A percentile compares a stretch with the other conserved stretches of the same genome.
Conservation (phyloP, 2,329 filamentous ascomycete genomes). For the Aspergillus oerlinghausenensis region DNA sequence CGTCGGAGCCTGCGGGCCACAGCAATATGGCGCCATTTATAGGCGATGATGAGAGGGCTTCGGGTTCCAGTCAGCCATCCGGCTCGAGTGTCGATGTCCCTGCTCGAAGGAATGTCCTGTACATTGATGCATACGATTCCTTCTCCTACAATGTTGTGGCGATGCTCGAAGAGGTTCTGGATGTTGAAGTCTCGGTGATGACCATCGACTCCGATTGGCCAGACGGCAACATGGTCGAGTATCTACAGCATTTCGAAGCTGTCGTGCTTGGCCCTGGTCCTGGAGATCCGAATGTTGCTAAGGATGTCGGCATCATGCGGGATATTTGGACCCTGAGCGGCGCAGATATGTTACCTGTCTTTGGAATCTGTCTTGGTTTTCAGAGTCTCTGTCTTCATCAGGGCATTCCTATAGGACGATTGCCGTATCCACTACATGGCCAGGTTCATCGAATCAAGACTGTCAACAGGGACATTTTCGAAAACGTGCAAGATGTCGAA, state of each 20-base stretch:
- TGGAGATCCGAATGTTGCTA: conserved; percentile 65
- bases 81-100: not conserved
- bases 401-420: conserved; percentile 61
- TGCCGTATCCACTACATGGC: conserved; percentile 74
- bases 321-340: conserved; percentile 66
- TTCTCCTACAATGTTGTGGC: conserved; percentile 94
- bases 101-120: conserved; percentile 57
- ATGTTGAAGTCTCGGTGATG: conserved; percentile 64
- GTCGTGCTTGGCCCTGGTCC: conserved; percentile 89
- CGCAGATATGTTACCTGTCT: conserved; percentile 62
- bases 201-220: conserved; percentile 59
- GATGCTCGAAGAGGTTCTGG: conserved; percentile 66
- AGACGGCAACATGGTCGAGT: conserved; percentile 43
- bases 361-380: conserved; percentile 87
- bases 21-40: conserved; percentile 27
- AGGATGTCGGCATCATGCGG: conserved; percentile 79
- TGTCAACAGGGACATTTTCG: conserved; percentile 60
- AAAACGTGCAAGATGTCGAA: conserved; percentile 53
- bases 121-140: conserved; percentile 93
- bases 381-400: conserved; percentile 71
- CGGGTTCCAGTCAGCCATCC: conserved; percentile 1
- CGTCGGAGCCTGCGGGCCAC: not conserved
- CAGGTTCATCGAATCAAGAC: conserved; percentile 69
- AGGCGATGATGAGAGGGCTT: conserved; percentile 18
- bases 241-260: conserved; percentile 65